Percentiles rank a stretch among this genome's conserved stretches.
Evolutionary conservation across 2,329 filamentous ascomycete genomes (phyloP).

Genomic region (Cladosporium colombiae): DNA sequence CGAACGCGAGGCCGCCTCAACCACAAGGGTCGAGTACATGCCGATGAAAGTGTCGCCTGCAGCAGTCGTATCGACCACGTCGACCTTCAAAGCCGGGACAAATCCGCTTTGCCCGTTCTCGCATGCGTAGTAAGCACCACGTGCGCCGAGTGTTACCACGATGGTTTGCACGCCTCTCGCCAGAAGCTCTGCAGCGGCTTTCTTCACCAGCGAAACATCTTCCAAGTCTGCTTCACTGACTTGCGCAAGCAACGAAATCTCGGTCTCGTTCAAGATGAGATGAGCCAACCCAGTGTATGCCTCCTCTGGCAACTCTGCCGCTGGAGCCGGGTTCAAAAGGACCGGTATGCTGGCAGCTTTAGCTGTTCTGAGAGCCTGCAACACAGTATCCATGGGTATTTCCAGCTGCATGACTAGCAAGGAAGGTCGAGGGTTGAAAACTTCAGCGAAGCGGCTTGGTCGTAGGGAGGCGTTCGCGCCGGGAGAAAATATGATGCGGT

Average conservation of each 20-base stretch:
- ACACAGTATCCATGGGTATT: constrained; percentile 27
- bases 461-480: background rate
- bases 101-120: constrained; percentile 27
- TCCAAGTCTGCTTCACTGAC: constrained; percentile 36
- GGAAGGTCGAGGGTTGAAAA: background rate
- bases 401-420: constrained; percentile 42
- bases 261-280: constrained; percentile 86
- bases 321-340: constrained; percentile 80
- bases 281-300: constrained; percentile 71
- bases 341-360: constrained; percentile 46
- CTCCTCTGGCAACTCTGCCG: constrained; percentile 64
- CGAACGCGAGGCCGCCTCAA: constrained; percentile 27
- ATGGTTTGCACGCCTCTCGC: constrained; percentile 70
- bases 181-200: constrained; percentile 48
- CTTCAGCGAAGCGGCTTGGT: background rate
- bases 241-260: constrained; percentile 67
- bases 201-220: background rate
- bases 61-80: constrained; percentile 88
- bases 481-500: background rate
- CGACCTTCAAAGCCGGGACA: constrained; percentile 63
- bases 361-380: background rate
- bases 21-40: constrained; percentile 65
- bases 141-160: constrained; percentile 78
- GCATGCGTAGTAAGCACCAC: constrained; percentile 33
- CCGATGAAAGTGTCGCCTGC: constrained; percentile 95